Evolutionary conservation across 1,284 basidiomycete genomes (phyloP).

Genomic region (Leccinum subspadiceum): DNA sequence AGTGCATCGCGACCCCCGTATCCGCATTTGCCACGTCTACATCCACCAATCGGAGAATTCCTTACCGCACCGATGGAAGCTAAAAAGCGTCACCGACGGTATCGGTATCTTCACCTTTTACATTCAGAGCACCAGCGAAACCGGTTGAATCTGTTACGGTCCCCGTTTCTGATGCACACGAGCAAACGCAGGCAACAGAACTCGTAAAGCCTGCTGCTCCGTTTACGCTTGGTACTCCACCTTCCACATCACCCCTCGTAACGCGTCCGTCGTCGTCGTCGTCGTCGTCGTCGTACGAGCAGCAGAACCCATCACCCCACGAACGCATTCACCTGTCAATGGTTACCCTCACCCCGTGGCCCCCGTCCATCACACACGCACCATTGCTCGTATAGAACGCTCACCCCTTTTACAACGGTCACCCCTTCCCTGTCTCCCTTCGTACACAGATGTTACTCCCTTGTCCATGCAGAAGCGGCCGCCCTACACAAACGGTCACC

Average conservation of each 20-base stretch:
- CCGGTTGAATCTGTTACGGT: slow-evolving; percentile 14
- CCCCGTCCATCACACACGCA: too few relatives aligned
- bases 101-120: slow-evolving; percentile 14
- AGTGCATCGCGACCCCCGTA: slow-evolving; percentile 12
- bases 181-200: slow-evolving; percentile 9
- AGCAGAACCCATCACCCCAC: too few relatives aligned
- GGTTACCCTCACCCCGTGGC: slow-evolving; percentile 9
- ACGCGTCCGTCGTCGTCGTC: too few relatives aligned
- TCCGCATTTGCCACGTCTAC: slow-evolving; percentile 13
- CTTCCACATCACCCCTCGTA: background rate
- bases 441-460: too few relatives aligned
- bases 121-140: slow-evolving; percentile 22
- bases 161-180: slow-evolving; percentile 1
- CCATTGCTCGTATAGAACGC: too few relatives aligned
- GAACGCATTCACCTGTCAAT: background rate
- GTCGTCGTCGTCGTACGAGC: too few relatives aligned
- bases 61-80: slow-evolving; percentile 17
- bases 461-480: too few relatives aligned
- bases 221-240: slow-evolving; percentile 20
- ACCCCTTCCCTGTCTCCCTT: too few relatives aligned
- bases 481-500: too few relatives aligned
- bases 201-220: slow-evolving; percentile 6
- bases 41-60: slow-evolving; percentile 9
- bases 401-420: too few relatives aligned
- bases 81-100: slow-evolving; percentile 9